Evolutionary conservation across 805 yeast genomes (phyloP).

Genomic region (Kodamaea leandrae): DNA sequence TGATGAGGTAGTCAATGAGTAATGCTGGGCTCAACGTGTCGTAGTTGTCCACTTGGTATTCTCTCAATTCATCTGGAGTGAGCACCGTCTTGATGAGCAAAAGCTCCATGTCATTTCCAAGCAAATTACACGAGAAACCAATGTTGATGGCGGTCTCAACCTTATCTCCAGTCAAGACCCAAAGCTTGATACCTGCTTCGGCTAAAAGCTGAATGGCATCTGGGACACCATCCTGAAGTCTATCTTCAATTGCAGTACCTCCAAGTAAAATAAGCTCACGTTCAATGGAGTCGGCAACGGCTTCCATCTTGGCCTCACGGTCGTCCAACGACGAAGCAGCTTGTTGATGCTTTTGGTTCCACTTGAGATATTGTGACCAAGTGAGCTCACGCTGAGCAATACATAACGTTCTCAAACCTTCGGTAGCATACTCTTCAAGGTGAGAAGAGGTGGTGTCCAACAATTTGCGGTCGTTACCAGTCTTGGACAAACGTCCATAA

Average conservation of each 20-base stretch:
- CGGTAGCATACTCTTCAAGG: constrained; percentile 75
- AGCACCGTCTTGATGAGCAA: constrained; percentile 49
- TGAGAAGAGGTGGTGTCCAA: constrained; percentile 67
- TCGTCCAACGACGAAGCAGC: constrained; percentile 64
- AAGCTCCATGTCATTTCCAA: constrained; percentile 66
- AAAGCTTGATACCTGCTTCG: constrained; percentile 72
- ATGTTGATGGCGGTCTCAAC: constrained; percentile 83
- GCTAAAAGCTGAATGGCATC: constrained; percentile 64
- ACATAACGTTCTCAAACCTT: constrained; percentile 80
- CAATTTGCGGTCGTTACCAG: constrained; percentile 45
- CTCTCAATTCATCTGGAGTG: constrained; percentile 24
- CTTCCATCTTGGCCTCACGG: constrained; percentile 72
- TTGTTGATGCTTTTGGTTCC: constrained; percentile 60
- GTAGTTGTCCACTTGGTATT: constrained; percentile 19
- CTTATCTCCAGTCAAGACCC: constrained; percentile 84
- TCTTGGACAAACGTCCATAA: constrained; percentile 56
- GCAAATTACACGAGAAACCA: constrained; percentile 73
- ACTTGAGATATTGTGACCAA: constrained; percentile 58
- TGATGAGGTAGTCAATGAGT: constrained; percentile 47
- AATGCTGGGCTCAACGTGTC: constrained; percentile 25
- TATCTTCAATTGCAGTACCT: constrained; percentile 80
- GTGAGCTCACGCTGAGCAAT: constrained; percentile 67
- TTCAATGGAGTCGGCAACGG: constrained; percentile 72
- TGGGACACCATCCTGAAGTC: constrained; percentile 77
- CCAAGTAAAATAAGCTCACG: constrained; percentile 56